Base-by-base conservation (phyloP, 2,329 filamentous ascomycete species). In the Alternaria tenuissima region DNA sequence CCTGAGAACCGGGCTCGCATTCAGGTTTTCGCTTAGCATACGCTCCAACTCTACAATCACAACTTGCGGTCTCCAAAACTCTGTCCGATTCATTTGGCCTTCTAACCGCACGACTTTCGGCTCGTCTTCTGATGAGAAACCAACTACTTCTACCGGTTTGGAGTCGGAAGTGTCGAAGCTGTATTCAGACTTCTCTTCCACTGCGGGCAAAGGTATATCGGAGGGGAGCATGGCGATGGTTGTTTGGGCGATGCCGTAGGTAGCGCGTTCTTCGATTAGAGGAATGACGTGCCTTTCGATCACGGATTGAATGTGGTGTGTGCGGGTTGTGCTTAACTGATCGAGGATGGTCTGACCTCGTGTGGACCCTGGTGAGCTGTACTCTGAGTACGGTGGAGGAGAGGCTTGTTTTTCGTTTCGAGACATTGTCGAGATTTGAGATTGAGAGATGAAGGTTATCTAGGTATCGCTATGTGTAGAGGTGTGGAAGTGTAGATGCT, bases 201-300 rank as follows among this genome's bases (percentile, higher is more conserved):
- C 56, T 4, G 63, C 32, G 0, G 73, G 68, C 3, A 75, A 56
- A 5, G 73, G 69, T 9, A 79, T 75, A 59, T 81, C 79, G 4
- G 81, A 81, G 9, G 81, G 81, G 0, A 84, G 68, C 14, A 84
- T 72, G 32, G 82, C 74, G 58, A 83, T 78, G 12, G 76, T 80
- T 14, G 80, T 81, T 60, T 78, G 78, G 16, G 79, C 78, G 39
- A 83, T 77, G 28, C 81, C 81, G 32, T 78, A 77, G 11, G 74
- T 67, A 39, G 78, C 78, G 62, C 80, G 79, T 12, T 74, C 61
- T 55, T 76, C 67, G 48, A 84, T 69, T 18, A 80, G 66, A 1
- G 82, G 81, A 30, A 80, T 76, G 57, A 84, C 77, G 61, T 80
- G 72, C 2, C 63, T 72, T 30, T 74, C 67, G 30, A 83, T 75